Percentiles rank a stretch among this genome's conserved stretches.
Evolutionary conservation across 176 grass and related monocot species (phyloP).

Genomic region (Bothriochloa decipiens): DNA sequence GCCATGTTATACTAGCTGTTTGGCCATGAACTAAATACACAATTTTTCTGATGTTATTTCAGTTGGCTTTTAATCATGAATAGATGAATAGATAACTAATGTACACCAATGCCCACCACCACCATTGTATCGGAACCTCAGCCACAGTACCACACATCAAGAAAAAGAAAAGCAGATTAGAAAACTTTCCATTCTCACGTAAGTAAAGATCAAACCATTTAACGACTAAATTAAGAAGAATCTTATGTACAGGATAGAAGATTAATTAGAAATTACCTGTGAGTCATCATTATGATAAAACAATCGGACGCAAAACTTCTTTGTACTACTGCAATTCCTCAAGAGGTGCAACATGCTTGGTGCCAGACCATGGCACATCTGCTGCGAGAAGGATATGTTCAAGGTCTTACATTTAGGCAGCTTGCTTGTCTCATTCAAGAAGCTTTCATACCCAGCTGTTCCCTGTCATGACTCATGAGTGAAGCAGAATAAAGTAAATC

Average conservation of each 20-base stretch:
- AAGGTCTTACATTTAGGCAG: background rate
- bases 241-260: background rate
- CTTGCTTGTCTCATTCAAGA: too few species aligned
- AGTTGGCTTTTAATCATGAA: too few species aligned
- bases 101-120: too few species aligned
- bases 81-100: too few species aligned
- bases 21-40: too few species aligned
- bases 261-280: background rate
- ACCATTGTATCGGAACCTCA: too few species aligned
- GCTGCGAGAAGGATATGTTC: background rate
- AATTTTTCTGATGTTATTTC: too few species aligned
- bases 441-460: too few species aligned
- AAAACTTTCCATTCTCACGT: too few species aligned
- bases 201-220: background rate
- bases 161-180: too few species aligned
- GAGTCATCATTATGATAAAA: too few species aligned
- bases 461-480: background rate
- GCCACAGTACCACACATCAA: too few species aligned
- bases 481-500: background rate
- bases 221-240: background rate
- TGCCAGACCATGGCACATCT: background rate
- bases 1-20: background rate
- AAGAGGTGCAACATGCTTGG: background rate
- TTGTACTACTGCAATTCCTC: background rate
- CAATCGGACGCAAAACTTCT: background rate